These are phyloP conservation scores for Poa pratensis DNA, from an alignment of 176 grass and related monocot genomes.

Conservation along the genomic window DNA sequence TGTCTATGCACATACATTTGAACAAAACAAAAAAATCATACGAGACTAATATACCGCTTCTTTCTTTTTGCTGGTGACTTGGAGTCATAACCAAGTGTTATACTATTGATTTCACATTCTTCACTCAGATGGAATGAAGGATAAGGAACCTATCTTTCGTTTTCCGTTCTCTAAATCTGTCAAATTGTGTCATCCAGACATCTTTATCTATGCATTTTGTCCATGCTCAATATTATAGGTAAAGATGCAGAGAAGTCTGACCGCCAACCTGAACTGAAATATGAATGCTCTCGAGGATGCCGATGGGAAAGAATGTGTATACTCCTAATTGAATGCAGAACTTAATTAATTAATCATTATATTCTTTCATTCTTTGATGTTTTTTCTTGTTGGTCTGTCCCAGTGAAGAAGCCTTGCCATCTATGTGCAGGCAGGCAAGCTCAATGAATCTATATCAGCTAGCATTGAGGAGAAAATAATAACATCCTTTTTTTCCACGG, in stretches of 20 bases:
- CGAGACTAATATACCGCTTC: background rate
- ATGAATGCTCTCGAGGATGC: constrained; percentile 51
- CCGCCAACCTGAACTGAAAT: constrained; percentile 48
- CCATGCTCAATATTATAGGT: constrained; percentile 47
- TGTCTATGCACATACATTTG: background rate
- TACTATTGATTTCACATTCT: background rate
- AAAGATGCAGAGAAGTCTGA: constrained; percentile 56
- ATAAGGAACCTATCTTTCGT: background rate
- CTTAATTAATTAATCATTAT: background rate
- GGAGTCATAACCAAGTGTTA: background rate
- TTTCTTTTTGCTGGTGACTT: background rate
- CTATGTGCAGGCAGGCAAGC: constrained; percentile 46
- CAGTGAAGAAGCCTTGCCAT: background rate
- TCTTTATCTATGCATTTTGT: constrained; percentile 4
- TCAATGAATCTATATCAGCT: constrained; percentile 62
- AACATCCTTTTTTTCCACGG: background rate
- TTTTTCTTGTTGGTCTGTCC: background rate
- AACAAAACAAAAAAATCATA: background rate
- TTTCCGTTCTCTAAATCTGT: background rate
- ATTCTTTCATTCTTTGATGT: constrained; percentile 3
- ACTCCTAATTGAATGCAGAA: background rate
- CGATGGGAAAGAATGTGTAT: constrained; percentile 66
- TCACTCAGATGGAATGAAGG: background rate
- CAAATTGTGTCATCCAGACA: background rate
- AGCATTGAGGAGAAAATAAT: constrained; percentile 60